Evolutionary conservation across 768 basidiomycete genomes (phyloP), one percentile per base, ranked within the genome.

Genomic region (Ramaria sp.): DNA sequence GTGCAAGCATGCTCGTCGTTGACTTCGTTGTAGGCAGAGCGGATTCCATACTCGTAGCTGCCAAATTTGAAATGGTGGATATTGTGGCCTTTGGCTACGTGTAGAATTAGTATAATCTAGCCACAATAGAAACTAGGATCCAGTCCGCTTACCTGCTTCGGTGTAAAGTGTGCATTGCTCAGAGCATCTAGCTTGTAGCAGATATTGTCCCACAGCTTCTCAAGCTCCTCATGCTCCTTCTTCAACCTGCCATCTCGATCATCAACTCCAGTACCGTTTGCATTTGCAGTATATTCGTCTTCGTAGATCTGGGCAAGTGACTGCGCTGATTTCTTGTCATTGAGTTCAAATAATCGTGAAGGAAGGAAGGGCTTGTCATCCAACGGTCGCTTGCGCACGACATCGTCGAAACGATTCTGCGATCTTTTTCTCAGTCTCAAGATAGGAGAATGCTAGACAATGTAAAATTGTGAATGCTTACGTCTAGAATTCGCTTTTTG

Each of bases 241-340:
- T 77, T 72, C 36, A 97, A 72, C 66, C 89, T 93, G 18, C 85
- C 91, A 60, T 98, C 94, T 6, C 91, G 75, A 61, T 94, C 88
- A 60, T 92, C 87, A 0, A 69, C 70, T 13, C 70, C 65, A 2
- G 71, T 66, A 5, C 73, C 78, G 0, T 73, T 70, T 58, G 82
- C 79, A 34, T 78, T 78, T 5, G 83, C 81, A 37, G 83, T 74
- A 66, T 86, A 99, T 56, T 94, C 94, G 44, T 88, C 83, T 65
- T 96, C 96, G 68, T 98, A 98, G 38, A 99, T 88, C 70, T 98
- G 88, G 13, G 93, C 94, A 44, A 99, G 78, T 0, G 89, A 93
- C 65, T 90, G 85, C 3, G 79, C 73, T 7, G 89, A 93, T 65
- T 94, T 88, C 3, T 80, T 83, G 62, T 95, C 93, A 65, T 91